Percentiles rank a stretch among this genome's conserved stretches.
Evolutionary conservation across 78 protist species (phyloP).

Genomic region (Parvularia atlantis): DNA sequence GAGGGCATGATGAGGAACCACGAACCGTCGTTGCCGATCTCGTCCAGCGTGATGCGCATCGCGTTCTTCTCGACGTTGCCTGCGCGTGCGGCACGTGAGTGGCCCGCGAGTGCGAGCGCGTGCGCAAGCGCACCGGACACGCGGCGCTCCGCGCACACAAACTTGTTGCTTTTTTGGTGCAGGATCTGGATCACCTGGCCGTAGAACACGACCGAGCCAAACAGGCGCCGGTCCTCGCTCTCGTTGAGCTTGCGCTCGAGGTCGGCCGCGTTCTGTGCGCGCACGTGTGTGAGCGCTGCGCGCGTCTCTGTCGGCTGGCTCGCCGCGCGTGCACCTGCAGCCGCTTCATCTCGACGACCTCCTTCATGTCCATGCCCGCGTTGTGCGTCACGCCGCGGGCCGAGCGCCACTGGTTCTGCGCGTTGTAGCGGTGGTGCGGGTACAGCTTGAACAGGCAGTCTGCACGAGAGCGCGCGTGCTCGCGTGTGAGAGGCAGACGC

Average conservation of each 20-base stretch:
- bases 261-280: constrained; percentile 16
- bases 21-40: constrained; percentile 11
- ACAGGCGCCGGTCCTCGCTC: neutral
- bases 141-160: constrained; percentile 3
- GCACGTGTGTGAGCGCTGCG: no score
- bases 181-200: constrained; percentile 8
- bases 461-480: neutral
- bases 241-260: constrained; percentile 15
- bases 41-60: constrained; percentile 21
- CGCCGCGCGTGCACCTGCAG: neutral
- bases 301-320: no score
- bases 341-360: neutral
- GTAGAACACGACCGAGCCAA: neutral
- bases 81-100: no score
- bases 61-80: constrained; percentile 29
- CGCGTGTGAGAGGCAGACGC: neutral
- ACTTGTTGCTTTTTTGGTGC: constrained; percentile 31
- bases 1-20: constrained; percentile 21
- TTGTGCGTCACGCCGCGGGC: no score
- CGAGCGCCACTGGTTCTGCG: neutral
- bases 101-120: no score
- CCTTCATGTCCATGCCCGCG: neutral
- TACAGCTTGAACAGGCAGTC: constrained; percentile 4
- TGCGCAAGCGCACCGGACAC: neutral
- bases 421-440: constrained; percentile 19